These are phyloP conservation scores for Hortaea sp. DNA, from an alignment of 2,329 filamentous ascomycete species.

Conservation along the genomic window DNA sequence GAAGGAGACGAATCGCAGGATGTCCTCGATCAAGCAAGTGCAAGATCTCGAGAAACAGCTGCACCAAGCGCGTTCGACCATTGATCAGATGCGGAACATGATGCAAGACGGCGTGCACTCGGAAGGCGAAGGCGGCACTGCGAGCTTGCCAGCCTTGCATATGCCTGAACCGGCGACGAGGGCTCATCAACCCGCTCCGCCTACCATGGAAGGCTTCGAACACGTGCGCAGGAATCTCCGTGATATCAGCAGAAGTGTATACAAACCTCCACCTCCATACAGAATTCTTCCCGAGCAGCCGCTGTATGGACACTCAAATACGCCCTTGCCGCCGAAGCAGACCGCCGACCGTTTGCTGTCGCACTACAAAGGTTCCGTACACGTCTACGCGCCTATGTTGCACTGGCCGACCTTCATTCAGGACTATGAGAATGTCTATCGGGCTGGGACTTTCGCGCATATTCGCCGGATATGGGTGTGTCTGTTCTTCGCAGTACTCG, in stretches of 20 bases:
- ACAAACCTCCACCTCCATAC: conserved; percentile 65
- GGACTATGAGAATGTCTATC: conserved; percentile 69
- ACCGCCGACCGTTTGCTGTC: conserved; percentile 62
- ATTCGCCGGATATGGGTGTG: conserved; percentile 63
- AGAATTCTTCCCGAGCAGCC: conserved; percentile 43
- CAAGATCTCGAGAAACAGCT: conserved; percentile 94
- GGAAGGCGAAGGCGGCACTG: conserved; percentile 28
- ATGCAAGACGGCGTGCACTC: conserved; percentile 41
- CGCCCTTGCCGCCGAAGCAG: conserved; percentile 56
- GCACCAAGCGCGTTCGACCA: conserved; percentile 67
- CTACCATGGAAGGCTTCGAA: conserved; percentile 57
- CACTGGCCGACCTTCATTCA: conserved; percentile 78
- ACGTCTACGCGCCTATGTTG: conserved; percentile 72
- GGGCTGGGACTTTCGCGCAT: conserved; percentile 48
- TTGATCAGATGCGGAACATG: conserved; percentile 60
- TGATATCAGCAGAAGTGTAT: conserved; percentile 64
- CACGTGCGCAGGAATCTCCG: conserved; percentile 63
- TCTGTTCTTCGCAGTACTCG: conserved; percentile 73
- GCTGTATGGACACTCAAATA: conserved; percentile 34
- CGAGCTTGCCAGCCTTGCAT: conserved; percentile 20
- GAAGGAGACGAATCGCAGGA: conserved; percentile 94
- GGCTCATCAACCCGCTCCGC: conserved; percentile 51
- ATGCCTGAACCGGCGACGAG: conserved; percentile 30
- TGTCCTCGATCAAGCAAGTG: conserved; percentile 99
- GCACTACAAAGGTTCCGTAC: conserved; percentile 66